Percentiles rank a stretch among this genome's conserved stretches.
These are phyloP conservation scores for Gossypium trilobum DNA, from an alignment of 441 rosid species.

Conservation along the genomic window DNA sequence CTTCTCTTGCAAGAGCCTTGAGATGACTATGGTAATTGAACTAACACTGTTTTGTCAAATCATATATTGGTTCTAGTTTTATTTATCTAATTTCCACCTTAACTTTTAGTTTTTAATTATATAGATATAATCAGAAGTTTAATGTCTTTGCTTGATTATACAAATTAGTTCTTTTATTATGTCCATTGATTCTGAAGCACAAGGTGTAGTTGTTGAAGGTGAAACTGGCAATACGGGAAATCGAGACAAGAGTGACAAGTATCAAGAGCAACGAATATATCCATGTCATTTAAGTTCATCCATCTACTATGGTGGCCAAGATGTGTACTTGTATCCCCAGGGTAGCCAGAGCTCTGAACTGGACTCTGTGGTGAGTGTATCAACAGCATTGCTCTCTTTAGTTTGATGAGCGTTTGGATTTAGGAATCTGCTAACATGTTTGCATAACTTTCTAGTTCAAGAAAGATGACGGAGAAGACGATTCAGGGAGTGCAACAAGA, in stretches of 20 bases:
- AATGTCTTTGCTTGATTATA: neutral
- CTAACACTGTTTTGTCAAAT: neutral
- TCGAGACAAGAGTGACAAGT: conserved; percentile 32
- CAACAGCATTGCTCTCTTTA: neutral
- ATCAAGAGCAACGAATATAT: conserved; percentile 61
- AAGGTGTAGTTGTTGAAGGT: conserved; percentile 14
- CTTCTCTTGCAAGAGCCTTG: neutral
- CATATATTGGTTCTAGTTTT: neutral
- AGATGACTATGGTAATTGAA: neutral
- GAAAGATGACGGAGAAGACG: conserved; percentile 66
- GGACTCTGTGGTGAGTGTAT: conserved; percentile 39
- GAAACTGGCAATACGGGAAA: conserved; percentile 24
- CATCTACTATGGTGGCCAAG: conserved; percentile 89
- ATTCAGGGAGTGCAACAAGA: conserved; percentile 66
- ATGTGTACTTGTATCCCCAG: conserved; percentile 49
- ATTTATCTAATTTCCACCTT: no score
- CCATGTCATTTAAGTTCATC: conserved; percentile 92
- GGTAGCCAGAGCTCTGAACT: conserved; percentile 31
- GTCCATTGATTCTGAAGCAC: neutral
- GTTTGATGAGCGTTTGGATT: neutral
- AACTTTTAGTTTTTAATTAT: no score
- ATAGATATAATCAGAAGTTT: neutral
- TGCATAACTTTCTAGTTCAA: conserved; percentile 30
- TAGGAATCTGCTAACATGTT: conserved; percentile 14
- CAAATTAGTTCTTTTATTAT: neutral